Evolutionary conservation across 2,329 filamentous ascomycete genomes (phyloP).

Genomic region (Cladophialophora psammophila): DNA sequence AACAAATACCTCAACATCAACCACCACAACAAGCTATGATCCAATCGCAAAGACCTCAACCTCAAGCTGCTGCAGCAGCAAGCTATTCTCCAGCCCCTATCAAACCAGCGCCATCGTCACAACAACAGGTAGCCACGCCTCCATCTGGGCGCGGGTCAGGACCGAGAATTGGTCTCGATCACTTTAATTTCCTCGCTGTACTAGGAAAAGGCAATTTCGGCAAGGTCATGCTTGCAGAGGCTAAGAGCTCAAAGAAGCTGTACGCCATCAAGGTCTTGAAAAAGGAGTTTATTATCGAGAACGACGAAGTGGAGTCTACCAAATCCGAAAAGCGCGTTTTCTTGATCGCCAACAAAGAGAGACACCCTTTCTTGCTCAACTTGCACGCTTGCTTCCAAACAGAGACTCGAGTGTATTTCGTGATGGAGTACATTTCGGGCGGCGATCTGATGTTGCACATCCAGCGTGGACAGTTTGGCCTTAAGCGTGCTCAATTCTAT

Average conservation of each 20-base stretch:
- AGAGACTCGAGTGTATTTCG: conserved; percentile 97
- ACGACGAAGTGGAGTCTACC: conserved; percentile 98
- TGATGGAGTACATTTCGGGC: conserved; percentile 99
- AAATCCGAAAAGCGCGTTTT: conserved; percentile 98
- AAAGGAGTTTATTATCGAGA: conserved; percentile 99
- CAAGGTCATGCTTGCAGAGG: conserved; percentile 99
- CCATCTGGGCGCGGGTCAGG: conserved; percentile 47
- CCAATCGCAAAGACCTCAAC: conserved; percentile 44
- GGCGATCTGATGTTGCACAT: conserved; percentile 99
- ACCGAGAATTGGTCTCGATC: conserved; percentile 85
- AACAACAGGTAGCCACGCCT: conserved; percentile 39
- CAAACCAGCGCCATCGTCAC: conserved; percentile 45
- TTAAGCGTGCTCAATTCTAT: conserved; percentile 98
- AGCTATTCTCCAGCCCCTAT: conserved; percentile 54
- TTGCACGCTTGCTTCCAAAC: conserved; percentile 99
- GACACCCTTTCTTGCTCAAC: conserved; percentile 93
- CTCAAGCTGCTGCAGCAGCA: conserved; percentile 42
- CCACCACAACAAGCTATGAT: conserved; percentile 38
- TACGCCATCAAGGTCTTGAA: conserved; percentile 99
- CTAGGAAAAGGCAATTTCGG: conserved; percentile 99
- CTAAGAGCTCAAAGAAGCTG: conserved; percentile 86
- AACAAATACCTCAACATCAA: conserved; percentile 43
- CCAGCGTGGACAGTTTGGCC: conserved; percentile 92
- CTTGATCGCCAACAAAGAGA: conserved; percentile 94
- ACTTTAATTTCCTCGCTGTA: conserved; percentile 99